These are phyloP conservation scores for Talaromyces sp. DNA, from an alignment of 2,329 filamentous ascomycete genomes.

Conservation along the genomic window DNA sequence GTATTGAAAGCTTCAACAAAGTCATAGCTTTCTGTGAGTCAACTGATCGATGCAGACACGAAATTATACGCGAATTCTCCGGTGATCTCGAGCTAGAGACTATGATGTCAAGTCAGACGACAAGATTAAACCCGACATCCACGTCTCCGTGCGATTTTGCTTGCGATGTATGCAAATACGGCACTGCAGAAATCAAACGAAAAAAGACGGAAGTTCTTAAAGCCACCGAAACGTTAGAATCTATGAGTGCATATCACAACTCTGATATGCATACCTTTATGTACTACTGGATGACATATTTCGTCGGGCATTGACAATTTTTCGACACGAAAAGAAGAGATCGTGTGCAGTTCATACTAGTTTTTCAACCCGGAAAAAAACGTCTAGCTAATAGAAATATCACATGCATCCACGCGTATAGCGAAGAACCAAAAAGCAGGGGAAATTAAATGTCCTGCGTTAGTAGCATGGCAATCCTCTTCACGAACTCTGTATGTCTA, in stretches of 20 bases:
- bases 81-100: constrained; percentile 54
- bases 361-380: neutral
- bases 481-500: neutral
- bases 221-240: neutral
- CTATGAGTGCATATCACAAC: neutral
- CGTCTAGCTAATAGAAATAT: neutral
- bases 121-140: constrained; percentile 20
- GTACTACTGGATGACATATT: constrained; percentile 5
- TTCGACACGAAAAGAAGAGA: too few species aligned
- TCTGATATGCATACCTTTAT: constrained; percentile 2
- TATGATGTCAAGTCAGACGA: constrained; percentile 25
- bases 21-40: constrained; percentile 80
- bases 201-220: constrained; percentile 44
- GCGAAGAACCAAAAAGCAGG: neutral
- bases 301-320: neutral
- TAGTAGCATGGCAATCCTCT: neutral
- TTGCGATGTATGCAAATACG: constrained; percentile 75
- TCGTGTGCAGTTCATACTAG: neutral
- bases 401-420: neutral
- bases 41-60: constrained; percentile 69
- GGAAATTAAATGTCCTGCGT: neutral
- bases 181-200: constrained; percentile 52
- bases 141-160: constrained; percentile 63
- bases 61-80: constrained; percentile 72
- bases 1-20: constrained; percentile 62